Percentiles rank a stretch among this genome's conserved stretches.
Conservation (phyloP, 2,329 filamentous ascomycete species). For the Colletotrichum sp. region DNA sequence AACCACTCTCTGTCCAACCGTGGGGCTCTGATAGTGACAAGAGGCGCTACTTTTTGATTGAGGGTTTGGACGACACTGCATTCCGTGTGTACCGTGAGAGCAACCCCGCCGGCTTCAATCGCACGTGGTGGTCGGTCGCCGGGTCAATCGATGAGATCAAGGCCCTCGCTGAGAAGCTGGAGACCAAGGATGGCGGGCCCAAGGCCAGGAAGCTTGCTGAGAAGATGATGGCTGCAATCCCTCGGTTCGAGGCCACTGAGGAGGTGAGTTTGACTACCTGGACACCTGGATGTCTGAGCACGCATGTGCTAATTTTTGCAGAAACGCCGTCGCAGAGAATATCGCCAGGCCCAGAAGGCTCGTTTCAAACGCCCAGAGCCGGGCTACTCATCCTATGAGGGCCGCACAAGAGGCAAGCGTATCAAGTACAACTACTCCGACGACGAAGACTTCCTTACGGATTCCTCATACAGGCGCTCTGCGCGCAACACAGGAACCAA, state of each 20-base stretch:
- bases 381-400: constrained; percentile 93
- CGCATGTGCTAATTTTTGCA: constrained; percentile 35
- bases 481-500: constrained; percentile 76
- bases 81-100: constrained; percentile 95
- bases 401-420: constrained; percentile 92
- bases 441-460: constrained; percentile 73
- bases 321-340: constrained; percentile 94
- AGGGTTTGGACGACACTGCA: constrained; percentile 91
- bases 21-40: constrained; percentile 93
- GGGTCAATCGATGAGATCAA: constrained; percentile 88
- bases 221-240: constrained; percentile 79
- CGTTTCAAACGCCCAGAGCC: constrained; percentile 87
- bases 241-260: constrained; percentile 91
- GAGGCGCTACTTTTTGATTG: constrained; percentile 90
- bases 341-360: constrained; percentile 83
- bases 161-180: constrained; percentile 76
- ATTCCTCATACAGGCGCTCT: constrained; percentile 70
- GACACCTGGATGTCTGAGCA: not conserved
- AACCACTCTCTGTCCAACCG: constrained; percentile 86
- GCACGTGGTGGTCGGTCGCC: constrained; percentile 92
- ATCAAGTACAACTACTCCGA: constrained; percentile 97
- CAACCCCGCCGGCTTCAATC: constrained; percentile 76
- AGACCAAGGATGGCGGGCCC: constrained; percentile 77
- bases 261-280: constrained; percentile 59
- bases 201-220: constrained; percentile 80